phyloP scores from a whole-genome alignment of 306 rosid genomes.

The Arachis stenosperma region DNA sequence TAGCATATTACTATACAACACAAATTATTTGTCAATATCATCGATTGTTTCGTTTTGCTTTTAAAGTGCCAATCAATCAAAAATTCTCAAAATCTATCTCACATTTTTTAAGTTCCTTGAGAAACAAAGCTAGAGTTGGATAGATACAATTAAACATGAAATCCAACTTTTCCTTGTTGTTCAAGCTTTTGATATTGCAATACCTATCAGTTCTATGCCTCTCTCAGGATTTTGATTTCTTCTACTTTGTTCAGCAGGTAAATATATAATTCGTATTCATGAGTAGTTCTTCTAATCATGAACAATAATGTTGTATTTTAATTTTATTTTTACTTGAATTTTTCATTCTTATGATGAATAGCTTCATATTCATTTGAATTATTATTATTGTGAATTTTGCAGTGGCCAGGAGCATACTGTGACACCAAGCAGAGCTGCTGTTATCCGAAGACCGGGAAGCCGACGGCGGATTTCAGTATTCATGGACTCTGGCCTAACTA shows the following conservation, averaged over 20 bases:
- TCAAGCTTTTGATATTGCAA: conserved; percentile 55
- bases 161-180: conserved; percentile 34
- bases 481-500: conserved; percentile 84
- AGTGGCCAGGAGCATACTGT: conserved; percentile 90
- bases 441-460: conserved; percentile 75
- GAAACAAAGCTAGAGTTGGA: background rate
- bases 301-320: background rate
- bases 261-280: background rate
- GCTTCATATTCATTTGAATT: background rate
- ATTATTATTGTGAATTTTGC: conserved; percentile 8
- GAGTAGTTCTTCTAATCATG: background rate
- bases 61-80: background rate
- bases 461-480: conserved; percentile 67
- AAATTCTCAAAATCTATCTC: conserved; percentile 1
- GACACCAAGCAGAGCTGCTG: conserved; percentile 73
- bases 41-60: conserved; percentile 21
- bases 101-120: background rate
- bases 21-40: background rate
- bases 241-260: conserved; percentile 89
- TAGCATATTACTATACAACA: conserved; percentile 16
- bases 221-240: conserved; percentile 74
- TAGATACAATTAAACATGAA: conserved; percentile 41
- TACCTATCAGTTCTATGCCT: conserved; percentile 51
- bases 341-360: background rate
- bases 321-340: background rate